Conservation (phyloP, 2,329 filamentous ascomycete genomes). For the Lachnellula occidentalis region DNA sequence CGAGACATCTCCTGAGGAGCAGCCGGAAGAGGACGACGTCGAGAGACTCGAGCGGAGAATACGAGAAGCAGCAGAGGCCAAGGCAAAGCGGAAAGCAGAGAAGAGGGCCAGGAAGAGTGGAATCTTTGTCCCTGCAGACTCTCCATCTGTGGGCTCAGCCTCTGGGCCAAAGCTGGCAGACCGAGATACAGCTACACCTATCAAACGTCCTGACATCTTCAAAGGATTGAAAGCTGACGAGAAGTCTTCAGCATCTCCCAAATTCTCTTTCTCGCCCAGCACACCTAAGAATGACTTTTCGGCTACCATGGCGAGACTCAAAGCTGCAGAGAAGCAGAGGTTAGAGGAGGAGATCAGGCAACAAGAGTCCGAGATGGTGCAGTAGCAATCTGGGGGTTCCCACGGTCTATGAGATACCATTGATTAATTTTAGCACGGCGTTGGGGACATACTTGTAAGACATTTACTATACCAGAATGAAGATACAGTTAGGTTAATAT, state of each 20-base stretch:
- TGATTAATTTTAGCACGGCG: constrained; percentile 26
- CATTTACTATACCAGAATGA: constrained; percentile 15
- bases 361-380: constrained; percentile 39
- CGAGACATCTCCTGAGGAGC: constrained; percentile 6
- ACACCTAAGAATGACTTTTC: constrained; percentile 30
- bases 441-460: constrained; percentile 18
- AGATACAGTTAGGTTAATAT: constrained; percentile 4
- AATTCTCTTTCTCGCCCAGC: constrained; percentile 29
- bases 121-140: constrained; percentile 24
- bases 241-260: constrained; percentile 33
- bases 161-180: constrained; percentile 12
- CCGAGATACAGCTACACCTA: constrained; percentile 25
- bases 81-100: constrained; percentile 31
- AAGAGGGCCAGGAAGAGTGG: constrained; percentile 35
- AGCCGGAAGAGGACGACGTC: constrained; percentile 37
- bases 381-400: constrained; percentile 13
- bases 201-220: constrained; percentile 32
- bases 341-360: constrained; percentile 47
- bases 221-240: constrained; percentile 36
- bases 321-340: constrained; percentile 48
- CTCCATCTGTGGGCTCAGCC: constrained; percentile 14
- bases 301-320: constrained; percentile 49
- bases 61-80: constrained; percentile 37
- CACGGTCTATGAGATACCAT: constrained; percentile 14
- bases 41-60: constrained; percentile 41